phyloP scores from a whole-genome alignment of 1,139 yeast species.

The Hanseniaspora uvarum region DNA sequence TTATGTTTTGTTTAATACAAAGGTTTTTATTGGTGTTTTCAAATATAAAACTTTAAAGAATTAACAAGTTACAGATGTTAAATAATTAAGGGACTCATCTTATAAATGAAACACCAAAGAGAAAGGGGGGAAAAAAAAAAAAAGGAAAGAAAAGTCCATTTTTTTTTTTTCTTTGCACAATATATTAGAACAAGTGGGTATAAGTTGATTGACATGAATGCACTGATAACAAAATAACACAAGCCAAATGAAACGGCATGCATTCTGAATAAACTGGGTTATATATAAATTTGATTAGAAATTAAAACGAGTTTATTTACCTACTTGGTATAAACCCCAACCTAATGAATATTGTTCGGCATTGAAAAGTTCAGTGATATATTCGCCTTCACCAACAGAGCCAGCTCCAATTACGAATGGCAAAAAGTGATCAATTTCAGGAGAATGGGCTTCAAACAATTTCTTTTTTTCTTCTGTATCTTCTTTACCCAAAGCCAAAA shows the following conservation, averaged over 20 bases:
- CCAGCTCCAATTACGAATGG: conserved; percentile 65
- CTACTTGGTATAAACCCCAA: conserved; percentile 56
- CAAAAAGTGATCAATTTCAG: conserved; percentile 61
- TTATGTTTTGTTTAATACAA: background rate
- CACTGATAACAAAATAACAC: background rate
- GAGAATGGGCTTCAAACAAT: conserved; percentile 47
- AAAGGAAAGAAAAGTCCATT: no score
- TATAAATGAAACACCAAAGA: no score
- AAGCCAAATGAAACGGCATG: background rate
- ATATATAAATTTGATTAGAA: background rate
- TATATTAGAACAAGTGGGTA: background rate
- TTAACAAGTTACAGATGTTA: no score
- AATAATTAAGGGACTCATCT: background rate
- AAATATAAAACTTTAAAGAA: no score
- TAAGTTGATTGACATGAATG: no score
- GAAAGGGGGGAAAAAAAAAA: no score
- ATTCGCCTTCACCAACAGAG: conserved; percentile 35
- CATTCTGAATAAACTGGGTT: background rate
- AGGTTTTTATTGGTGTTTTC: background rate
- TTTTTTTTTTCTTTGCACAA: background rate
- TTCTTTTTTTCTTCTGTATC: conserved; percentile 32
- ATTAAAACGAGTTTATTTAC: conserved; percentile 10
- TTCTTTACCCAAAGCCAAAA: conserved; percentile 31
- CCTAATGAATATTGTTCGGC: conserved; percentile 43
- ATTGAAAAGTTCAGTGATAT: conserved; percentile 40